A percentile compares a stretch with the other conserved stretches of the same genome.
Conservation (phyloP, 2,329 filamentous ascomycete species). For the Cladorrhinum sp. region DNA sequence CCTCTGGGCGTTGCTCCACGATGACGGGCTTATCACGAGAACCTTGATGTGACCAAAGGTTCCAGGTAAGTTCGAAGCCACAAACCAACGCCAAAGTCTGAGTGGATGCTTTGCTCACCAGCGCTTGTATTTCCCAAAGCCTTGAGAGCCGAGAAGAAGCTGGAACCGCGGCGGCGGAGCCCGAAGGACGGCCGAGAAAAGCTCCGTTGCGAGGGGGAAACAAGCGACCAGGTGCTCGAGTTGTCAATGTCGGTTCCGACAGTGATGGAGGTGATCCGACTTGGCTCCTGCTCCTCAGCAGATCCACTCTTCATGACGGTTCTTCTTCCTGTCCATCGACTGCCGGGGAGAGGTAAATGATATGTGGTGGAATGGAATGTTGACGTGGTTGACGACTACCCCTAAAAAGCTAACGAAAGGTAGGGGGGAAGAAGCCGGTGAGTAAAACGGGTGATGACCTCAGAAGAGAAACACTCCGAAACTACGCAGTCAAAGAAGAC, state of each 20-base stretch:
- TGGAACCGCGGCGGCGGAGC: constrained; percentile 40
- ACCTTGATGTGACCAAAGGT: not conserved
- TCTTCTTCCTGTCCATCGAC: constrained; percentile 19
- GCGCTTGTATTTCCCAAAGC: constrained; percentile 38
- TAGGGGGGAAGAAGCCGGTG: not conserved
- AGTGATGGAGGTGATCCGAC: constrained; percentile 14
- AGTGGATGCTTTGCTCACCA: constrained; percentile 22
- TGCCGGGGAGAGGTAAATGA: not conserved
- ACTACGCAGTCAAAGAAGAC: not conserved
- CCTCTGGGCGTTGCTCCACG: not conserved
- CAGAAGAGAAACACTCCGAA: not conserved
- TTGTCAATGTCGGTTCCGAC: constrained; percentile 4
- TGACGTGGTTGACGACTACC: constrained; percentile 2
- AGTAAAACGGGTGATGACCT: not conserved
- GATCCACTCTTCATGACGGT: constrained; percentile 30
- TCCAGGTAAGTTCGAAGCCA: not conserved
- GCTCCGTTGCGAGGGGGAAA: constrained; percentile 16
- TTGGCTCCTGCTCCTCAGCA: constrained; percentile 17
- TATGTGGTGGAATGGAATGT: constrained; percentile 3
- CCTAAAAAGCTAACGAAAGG: constrained; percentile 19
- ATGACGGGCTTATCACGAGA: constrained; percentile 21
- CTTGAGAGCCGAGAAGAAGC: constrained; percentile 41
- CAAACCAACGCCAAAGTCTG: no score
- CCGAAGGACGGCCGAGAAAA: constrained; percentile 33
- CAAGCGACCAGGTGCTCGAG: constrained; percentile 7